Percentiles rank a stretch among this genome's conserved stretches.
Evolutionary conservation across 1,284 basidiomycete genomes (phyloP).

Genomic region (Sporisorium sorghi): DNA sequence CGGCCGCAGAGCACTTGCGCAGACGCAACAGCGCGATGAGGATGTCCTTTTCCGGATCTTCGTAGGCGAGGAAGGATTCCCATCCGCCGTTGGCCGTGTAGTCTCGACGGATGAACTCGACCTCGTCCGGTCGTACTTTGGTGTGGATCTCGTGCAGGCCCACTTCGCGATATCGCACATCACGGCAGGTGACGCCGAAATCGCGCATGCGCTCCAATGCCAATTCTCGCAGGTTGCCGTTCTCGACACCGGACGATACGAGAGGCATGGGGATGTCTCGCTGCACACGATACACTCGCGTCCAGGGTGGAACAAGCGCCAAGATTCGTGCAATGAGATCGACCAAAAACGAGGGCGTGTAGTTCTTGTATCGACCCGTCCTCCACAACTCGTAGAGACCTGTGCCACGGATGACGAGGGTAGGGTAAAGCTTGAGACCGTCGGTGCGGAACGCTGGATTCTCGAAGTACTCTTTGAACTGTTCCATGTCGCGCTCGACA

Average conservation of each 20-base stretch:
- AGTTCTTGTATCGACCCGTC: conserved; percentile 97
- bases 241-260: conserved; percentile 92
- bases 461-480: conserved; percentile 98
- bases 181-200: conserved; percentile 96
- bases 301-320: conserved; percentile 98
- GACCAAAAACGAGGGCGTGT: conserved; percentile 96
- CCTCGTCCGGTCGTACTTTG: conserved; percentile 93
- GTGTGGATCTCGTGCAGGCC: conserved; percentile 99
- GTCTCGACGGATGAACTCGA: conserved; percentile 95
- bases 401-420: conserved; percentile 96
- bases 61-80: conserved; percentile 99
- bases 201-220: conserved; percentile 98
- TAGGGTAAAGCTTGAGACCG: conserved; percentile 98
- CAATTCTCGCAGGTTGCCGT: conserved; percentile 95
- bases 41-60: conserved; percentile 96
- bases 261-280: conserved; percentile 67
- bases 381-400: conserved; percentile 97
- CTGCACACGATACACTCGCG: conserved; percentile 91
- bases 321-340: conserved; percentile 96
- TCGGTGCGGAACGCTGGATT: conserved; percentile 97
- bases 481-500: conserved; percentile 94
- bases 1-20: conserved; percentile 93
- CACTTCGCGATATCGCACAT: conserved; percentile 97
- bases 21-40: conserved; percentile 91
- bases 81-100: conserved; percentile 95